Conservation (phyloP, 176 grass and related monocot species). For the Bothriochloa decipiens region DNA sequence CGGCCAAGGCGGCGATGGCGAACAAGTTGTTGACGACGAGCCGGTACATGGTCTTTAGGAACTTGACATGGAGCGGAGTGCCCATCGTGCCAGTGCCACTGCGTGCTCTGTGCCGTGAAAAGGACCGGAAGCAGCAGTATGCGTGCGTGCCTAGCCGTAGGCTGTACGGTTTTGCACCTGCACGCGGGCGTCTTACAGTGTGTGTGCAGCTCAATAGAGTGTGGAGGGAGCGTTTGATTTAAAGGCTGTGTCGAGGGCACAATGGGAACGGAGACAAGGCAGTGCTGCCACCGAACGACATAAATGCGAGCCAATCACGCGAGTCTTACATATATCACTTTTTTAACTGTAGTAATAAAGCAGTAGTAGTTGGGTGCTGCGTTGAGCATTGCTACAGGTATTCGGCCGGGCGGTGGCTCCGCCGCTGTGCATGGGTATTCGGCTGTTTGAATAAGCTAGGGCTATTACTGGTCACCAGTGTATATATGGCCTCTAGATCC, state of each 20-base stretch:
- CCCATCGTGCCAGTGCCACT: conserved; percentile 4
- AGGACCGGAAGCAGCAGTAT: too few species aligned
- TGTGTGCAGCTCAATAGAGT: background rate
- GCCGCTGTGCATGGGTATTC: too few species aligned
- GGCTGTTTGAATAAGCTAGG: too few species aligned
- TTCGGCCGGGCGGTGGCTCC: too few species aligned
- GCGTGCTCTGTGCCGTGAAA: too few species aligned
- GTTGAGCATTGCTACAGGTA: too few species aligned
- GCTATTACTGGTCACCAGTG: too few species aligned
- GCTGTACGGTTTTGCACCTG: background rate
- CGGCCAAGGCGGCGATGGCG: background rate
- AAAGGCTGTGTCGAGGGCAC: background rate
- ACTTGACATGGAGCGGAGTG: background rate
- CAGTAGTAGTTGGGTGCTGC: too few species aligned
- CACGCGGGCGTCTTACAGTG: background rate
- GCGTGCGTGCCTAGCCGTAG: background rate
- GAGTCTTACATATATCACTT: background rate
- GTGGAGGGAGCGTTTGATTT: background rate
- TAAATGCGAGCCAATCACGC: background rate
- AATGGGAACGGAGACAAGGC: background rate
- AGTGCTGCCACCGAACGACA: background rate
- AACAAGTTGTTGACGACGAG: conserved; percentile 43
- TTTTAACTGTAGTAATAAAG: background rate
- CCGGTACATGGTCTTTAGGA: conserved; percentile 1
- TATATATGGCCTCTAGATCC: too few species aligned